phyloP scores from a whole-genome alignment of 768 basidiomycete genomes.

The Suillus ampliporus region DNA sequence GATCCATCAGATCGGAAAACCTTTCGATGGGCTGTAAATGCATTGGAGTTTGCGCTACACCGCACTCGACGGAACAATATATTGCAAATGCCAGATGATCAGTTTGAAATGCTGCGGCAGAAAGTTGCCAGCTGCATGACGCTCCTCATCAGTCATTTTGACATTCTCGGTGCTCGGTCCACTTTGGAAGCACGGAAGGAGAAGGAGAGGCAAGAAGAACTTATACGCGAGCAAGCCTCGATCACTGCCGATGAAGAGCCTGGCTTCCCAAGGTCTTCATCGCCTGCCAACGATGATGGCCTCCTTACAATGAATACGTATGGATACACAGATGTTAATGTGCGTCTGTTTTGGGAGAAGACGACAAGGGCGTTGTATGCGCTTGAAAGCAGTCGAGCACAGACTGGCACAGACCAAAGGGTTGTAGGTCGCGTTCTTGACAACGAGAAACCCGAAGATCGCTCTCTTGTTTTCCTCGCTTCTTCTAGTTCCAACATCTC shows the following conservation, averaged over 20 bases:
- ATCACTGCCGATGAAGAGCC: conserved; percentile 56
- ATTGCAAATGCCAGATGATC: conserved; percentile 82
- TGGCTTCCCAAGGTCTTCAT: conserved; percentile 48
- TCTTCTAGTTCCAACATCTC: conserved; percentile 96
- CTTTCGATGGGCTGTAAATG: conserved; percentile 98
- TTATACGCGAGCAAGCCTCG: conserved; percentile 58
- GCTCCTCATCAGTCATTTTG: conserved; percentile 95
- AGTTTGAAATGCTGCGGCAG: conserved; percentile 89
- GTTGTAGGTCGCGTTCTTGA: conserved; percentile 91
- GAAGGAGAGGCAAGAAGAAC: conserved; percentile 81
- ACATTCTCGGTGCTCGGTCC: conserved; percentile 94
- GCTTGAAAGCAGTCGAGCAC: conserved; percentile 69
- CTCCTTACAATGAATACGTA: conserved; percentile 34
- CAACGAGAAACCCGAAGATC: conserved; percentile 91
- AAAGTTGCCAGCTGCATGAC: conserved; percentile 97
- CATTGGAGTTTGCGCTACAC: conserved; percentile 89
- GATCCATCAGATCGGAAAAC: conserved; percentile 94
- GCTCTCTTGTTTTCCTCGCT: conserved; percentile 91
- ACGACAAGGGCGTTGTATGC: conserved; percentile 60
- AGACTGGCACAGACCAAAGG: conserved; percentile 70
- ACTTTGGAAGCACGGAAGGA: conserved; percentile 88
- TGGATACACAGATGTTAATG: conserved; percentile 62
- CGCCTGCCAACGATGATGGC: conserved; percentile 44
- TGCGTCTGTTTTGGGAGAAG: conserved; percentile 81
- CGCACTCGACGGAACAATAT: conserved; percentile 91